A percentile compares a stretch with the other conserved stretches of the same genome.
Conservation (phyloP, 1,139 yeast species). For the Blastobotrys illinoisensis region DNA sequence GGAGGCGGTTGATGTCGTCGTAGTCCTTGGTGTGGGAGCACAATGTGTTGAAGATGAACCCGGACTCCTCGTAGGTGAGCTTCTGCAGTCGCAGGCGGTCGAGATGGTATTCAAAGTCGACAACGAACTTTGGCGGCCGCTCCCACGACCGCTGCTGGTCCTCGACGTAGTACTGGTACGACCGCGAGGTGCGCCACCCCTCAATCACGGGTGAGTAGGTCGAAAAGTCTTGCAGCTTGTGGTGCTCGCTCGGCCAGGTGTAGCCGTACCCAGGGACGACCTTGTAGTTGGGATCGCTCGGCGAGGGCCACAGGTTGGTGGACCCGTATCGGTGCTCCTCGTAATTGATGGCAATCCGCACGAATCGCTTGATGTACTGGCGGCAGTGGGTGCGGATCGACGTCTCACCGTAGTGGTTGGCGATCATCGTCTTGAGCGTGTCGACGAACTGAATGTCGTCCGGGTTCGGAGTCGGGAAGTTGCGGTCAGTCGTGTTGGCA, state of each 20-base stretch:
- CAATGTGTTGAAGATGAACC: constrained; percentile 23
- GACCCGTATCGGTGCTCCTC: constrained; percentile 30
- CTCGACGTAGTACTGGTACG: constrained; percentile 25
- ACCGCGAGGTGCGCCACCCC: constrained; percentile 32
- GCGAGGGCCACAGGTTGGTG: constrained; percentile 29
- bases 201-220: constrained; percentile 30
- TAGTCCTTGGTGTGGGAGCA: constrained; percentile 27
- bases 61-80: constrained; percentile 30
- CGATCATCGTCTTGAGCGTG: constrained; percentile 30
- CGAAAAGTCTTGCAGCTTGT: constrained; percentile 24
- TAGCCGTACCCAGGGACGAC: constrained; percentile 32
- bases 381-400: constrained; percentile 32
- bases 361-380: constrained; percentile 29
- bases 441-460: constrained; percentile 31
- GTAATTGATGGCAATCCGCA: constrained; percentile 31
- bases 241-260: constrained; percentile 30
- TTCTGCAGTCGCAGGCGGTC: constrained; percentile 28
- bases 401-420: constrained; percentile 32
- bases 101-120: constrained; percentile 32
- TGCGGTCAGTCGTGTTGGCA: constrained; percentile 1
- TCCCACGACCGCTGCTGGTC: constrained; percentile 24
- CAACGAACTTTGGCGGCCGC: constrained; percentile 24
- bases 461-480: constrained; percentile 11
- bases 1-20: constrained; percentile 31
- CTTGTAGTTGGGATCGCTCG: constrained; percentile 19